These are phyloP conservation scores for Strigomonas culicis DNA, from an alignment of 208 protist genomes.

Conservation along the genomic window DNA sequence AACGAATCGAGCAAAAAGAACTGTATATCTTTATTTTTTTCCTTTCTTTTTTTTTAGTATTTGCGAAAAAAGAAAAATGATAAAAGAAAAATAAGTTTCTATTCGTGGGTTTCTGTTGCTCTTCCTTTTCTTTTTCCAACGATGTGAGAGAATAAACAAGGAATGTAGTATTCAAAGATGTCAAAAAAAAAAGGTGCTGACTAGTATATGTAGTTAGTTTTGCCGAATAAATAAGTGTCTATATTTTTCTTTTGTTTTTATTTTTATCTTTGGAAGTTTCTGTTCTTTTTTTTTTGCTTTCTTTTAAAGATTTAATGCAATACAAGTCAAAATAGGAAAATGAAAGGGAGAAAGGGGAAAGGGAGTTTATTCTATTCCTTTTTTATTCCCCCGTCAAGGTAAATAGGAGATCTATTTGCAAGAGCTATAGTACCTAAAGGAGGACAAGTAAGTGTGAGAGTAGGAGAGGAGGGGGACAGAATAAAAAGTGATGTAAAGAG, in stretches of 20 bases:
- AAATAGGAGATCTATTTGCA: too few relatives aligned
- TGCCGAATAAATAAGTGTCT: neutral
- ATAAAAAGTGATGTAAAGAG: too few relatives aligned
- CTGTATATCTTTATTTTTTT: too few relatives aligned
- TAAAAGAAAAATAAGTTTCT: constrained; percentile 5
- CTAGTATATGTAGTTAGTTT: neutral
- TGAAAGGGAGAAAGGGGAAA: neutral
- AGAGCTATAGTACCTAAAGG: too few relatives aligned
- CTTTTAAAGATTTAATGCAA: neutral
- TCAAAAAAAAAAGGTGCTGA: constrained; percentile 1
- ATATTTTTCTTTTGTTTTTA: constrained; percentile 2
- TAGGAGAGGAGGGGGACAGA: too few relatives aligned
- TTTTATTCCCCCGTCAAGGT: too few relatives aligned
- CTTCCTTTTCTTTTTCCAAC: too few relatives aligned
- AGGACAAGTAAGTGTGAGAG: too few relatives aligned
- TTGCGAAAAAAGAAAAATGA: constrained; percentile 5
- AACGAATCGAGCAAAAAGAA: too few relatives aligned
- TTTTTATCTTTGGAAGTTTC: constrained; percentile 8
- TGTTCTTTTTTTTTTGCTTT: neutral
- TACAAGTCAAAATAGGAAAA: neutral
- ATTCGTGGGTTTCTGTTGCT: neutral
- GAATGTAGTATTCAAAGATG: neutral
- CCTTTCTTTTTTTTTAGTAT: neutral
- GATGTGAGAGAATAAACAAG: neutral
- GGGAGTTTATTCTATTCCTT: too few relatives aligned